Base-by-base conservation (phyloP, 2,329 filamentous ascomycete species). In the Xylariaceae sp. region DNA sequence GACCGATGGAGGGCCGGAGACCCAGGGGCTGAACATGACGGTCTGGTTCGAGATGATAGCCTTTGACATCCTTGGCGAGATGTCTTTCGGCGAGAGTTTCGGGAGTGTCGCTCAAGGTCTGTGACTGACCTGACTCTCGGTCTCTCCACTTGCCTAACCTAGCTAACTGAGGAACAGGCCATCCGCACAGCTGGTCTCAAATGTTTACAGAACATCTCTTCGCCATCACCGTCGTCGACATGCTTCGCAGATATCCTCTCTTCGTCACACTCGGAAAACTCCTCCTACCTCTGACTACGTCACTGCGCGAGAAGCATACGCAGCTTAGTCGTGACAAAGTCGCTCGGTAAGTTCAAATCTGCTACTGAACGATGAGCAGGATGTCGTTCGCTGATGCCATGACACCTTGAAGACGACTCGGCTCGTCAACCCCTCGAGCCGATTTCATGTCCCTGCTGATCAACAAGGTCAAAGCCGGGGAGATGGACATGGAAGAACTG, bases 11-110 rank as follows among this genome's bases (percentile, higher is more conserved):
- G 40, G 12, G 23, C 24, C n/a, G 31, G 31, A 13, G 9, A 7
- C 5, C 14, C 41, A 8, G 26, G 26, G 26, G 14, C 14, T 1
- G 48, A 30, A 50, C 23, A 39, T 50, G 26, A 21, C 33, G 1
- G 31, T 44, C 16, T 50, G 46, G 48, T 43, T 45, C 9, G 37
- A 43, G 3, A 45, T 48, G 43, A 36, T 3, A 12, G 16, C 43
- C 1, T 50, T 50, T 12, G 48, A 50, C 28, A 18, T 49, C 9
- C 24, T 49, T 1, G 48, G 48, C 1, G 46, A 49, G 15, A 45
- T 50, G 46, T 41, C 46, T 0, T 50, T 50, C 27, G 48, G 48
- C 0, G 48, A 50, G 27, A 36, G 27, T 3, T 50, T 50, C 12
- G 38, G 35, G 4, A 46, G 48, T 15, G 23, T 50, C 4, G 24